phyloP scores from a whole-genome alignment of 371 early-diverging fungal genomes.

The Umbelopsis sp. region DNA sequence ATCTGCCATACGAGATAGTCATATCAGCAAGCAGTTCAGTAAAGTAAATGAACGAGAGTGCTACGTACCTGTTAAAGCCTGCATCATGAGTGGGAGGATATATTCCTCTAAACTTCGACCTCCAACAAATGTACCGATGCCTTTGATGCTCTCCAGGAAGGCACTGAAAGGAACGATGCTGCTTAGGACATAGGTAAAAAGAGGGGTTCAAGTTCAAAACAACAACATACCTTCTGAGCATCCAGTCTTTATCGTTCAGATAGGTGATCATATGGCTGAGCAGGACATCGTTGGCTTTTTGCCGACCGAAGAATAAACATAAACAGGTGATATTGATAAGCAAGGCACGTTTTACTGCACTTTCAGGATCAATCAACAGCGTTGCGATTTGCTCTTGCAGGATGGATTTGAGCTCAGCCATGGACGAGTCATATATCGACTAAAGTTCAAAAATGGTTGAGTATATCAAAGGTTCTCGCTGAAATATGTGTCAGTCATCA shows the following conservation, averaged over 20 bases:
- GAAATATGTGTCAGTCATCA: not conserved
- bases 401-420: slow-evolving; percentile 72
- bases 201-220: not conserved
- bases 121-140: slow-evolving; percentile 88
- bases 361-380: slow-evolving; percentile 71
- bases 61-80: slow-evolving; percentile 76
- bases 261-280: slow-evolving; percentile 94
- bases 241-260: slow-evolving; percentile 92
- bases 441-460: slow-evolving; percentile 18
- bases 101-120: slow-evolving; percentile 86
- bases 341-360: slow-evolving; percentile 78
- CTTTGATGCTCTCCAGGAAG: slow-evolving; percentile 90
- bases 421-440: slow-evolving; percentile 74
- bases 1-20: slow-evolving; percentile 47
- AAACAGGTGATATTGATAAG: slow-evolving; percentile 76
- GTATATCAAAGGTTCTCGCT: no score
- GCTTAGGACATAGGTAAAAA: not conserved
- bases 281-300: slow-evolving; percentile 83
- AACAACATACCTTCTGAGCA: slow-evolving; percentile 71
- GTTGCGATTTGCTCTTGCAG: slow-evolving; percentile 76
- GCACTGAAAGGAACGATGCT: slow-evolving; percentile 53
- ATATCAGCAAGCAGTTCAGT: not conserved
- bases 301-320: slow-evolving; percentile 85
- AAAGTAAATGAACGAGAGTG: not conserved
- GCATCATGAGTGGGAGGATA: slow-evolving; percentile 91